phyloP scores from a whole-genome alignment of 331 rosid species.

The Saraca asoca region DNA sequence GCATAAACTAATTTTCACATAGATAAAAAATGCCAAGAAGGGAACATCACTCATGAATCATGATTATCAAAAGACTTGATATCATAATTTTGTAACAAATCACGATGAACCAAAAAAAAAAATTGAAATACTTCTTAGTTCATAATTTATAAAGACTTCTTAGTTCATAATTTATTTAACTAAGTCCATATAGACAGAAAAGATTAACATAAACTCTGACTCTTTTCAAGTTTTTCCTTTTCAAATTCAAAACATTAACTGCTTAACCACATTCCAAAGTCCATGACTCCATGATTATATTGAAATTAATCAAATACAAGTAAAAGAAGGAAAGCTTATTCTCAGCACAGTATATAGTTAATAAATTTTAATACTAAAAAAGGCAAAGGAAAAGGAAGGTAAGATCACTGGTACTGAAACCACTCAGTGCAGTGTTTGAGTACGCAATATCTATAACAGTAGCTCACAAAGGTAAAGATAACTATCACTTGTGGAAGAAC shows the following conservation, averaged over 20 bases:
- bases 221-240: constrained; percentile 1
- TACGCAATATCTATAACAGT: constrained; percentile 9
- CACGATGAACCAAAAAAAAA: constrained; percentile 11
- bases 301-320: constrained; percentile 18
- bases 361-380: constrained; percentile 11
- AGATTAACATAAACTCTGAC: background rate
- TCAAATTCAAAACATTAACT: constrained; percentile 28
- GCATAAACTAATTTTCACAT: background rate
- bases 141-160: background rate
- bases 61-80: constrained; percentile 17
- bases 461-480: background rate
- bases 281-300: constrained; percentile 10
- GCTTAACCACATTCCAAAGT: constrained; percentile 6
- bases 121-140: background rate
- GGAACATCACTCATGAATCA: constrained; percentile 17
- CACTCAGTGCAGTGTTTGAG: constrained; percentile 9
- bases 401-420: background rate
- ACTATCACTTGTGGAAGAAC: constrained; percentile 6
- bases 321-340: constrained; percentile 26
- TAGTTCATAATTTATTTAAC: background rate
- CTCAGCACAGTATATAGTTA: constrained; percentile 28
- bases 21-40: background rate
- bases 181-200: constrained; percentile 11
- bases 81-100: background rate
- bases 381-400: background rate